Base-by-base conservation (phyloP, 2,329 filamentous ascomycete genomes). In the Lizonia empirigonia region DNA sequence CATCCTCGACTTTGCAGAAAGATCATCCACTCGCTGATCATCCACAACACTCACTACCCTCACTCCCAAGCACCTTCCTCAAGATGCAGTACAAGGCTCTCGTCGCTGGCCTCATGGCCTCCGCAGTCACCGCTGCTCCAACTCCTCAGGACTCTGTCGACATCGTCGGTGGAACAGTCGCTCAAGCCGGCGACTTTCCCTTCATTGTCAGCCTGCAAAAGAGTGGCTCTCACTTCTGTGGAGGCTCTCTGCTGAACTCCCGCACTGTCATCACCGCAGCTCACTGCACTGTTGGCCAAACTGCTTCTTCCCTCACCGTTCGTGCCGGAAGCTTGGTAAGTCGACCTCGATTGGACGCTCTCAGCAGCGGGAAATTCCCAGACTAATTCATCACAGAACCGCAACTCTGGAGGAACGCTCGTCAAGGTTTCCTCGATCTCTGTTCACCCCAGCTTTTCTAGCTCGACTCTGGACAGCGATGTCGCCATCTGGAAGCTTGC, bases 191-290 rank as follows among this genome's bases (percentile, higher is more conserved):
- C 29, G 66, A 69, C 12, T 64, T 65, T 40, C 66, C 66, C 49
- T 69, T 57, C 62, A 67, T 69, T 36, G 63, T 63, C 58, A 58
- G 53, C 26, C 37, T 68, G 20, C 62, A 64, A 44, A 7, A 23
- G 4, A 35, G 36, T 35, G 63, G 63, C 22, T 47, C 49, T n/a
- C 64, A 68, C 48, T 55, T 61, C 58, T 69, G 66, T 49, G 66
- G 66, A 55, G 66, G 64, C 22, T 56, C 62, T 13, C 55, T 69
- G 2, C 13, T 69, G 40, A 60, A 69, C 53, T 53, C 53, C 24
- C 62, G 62, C 60, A 69, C 66, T 3, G 61, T 69, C 35, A 29
- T 69, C 39, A 67, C 64, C 12, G 66, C 66, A 26, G 64, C 57
- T 53, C 66, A 69, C 55, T 69, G 66, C 55, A 57, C 55, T 44